Base-by-base conservation (phyloP, 1,284 basidiomycete species). In the Phenoliferia sp. region DNA sequence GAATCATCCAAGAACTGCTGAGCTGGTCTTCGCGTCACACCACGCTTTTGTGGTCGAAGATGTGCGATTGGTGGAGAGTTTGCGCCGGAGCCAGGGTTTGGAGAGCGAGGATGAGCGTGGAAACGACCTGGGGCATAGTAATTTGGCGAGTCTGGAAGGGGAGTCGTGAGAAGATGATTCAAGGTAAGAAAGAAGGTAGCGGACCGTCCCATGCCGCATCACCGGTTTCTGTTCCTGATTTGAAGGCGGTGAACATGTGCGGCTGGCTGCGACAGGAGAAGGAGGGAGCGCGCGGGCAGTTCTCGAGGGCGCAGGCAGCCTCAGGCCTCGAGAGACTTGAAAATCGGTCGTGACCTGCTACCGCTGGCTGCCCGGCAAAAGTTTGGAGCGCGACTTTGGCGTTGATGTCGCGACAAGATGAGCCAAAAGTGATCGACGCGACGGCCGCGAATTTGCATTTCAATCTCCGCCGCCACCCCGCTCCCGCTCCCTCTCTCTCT, bases 41-140 rank as follows among this genome's bases (percentile, higher is more conserved):
- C 50, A 0, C 28, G 10, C 17, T 33, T 28, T 4, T 52, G 52
- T 9, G 54, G n/a, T 3, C 19, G 59, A 33, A 29, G 31, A 15
- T n/a, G 26, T 6, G 52, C 54, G 34, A 12, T 32, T 9, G 57
- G 19, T 12, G 31, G 26, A 32, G 61, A 16, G 33, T 48, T 28
- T 5, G 31, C 15, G 22, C 29, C 12, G 31, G 39, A 7, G 12
- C 36, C 22, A 28, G n/a, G 39, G 50, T n/a, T 33, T 6, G 29
- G 36, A 61, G 32, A 36, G 34, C 35, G 36, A 57, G 55, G 60
- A 22, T 69, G 67, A 0, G 71, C 71, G 52, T 69, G 67, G 34
- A 71, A 73, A 16, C 71, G 67, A 0, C 71, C 71, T 6, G 71
- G 71, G 15, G 33, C 57, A 56, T 69, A 73, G 0, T 48, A 26